Conservation (phyloP, 23 red algal species). For the Gracilaria vermiculophylla region DNA sequence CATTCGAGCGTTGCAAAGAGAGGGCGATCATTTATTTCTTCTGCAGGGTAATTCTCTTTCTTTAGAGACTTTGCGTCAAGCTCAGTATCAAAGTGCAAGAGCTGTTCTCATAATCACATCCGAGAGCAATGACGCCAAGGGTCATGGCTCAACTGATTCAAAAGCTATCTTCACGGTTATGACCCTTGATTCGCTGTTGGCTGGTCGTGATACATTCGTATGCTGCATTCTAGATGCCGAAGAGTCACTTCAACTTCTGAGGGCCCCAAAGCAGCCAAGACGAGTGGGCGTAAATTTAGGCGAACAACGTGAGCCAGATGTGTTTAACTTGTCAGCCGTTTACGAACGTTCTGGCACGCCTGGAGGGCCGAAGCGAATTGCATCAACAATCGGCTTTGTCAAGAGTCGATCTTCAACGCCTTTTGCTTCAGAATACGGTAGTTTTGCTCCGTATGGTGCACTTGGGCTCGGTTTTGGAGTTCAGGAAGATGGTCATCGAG, state of each 20-base stretch:
- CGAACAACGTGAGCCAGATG: slow-evolving; percentile 47
- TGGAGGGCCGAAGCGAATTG: slow-evolving; percentile 7
- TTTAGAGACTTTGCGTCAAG: slow-evolving; percentile 69
- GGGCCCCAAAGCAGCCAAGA: slow-evolving; percentile 48
- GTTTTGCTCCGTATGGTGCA: slow-evolving; percentile 21
- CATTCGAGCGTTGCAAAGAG: slow-evolving; percentile 26
- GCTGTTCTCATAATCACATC: slow-evolving; percentile 72
- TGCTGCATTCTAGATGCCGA: slow-evolving; percentile 79
- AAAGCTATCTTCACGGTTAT: slow-evolving; percentile 82
- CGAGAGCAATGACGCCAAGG: slow-evolving; percentile 37
- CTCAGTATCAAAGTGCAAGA: slow-evolving; percentile 73
- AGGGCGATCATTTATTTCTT: slow-evolving; percentile 52
- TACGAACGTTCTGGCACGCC: slow-evolving; percentile 20
- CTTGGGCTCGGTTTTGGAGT: slow-evolving; percentile 7
- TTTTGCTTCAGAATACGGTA: slow-evolving; percentile 6
- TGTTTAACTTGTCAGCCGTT: slow-evolving; percentile 3
- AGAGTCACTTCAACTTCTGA: slow-evolving; percentile 65
- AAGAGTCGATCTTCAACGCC: slow-evolving; percentile 27
- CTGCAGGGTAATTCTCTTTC: slow-evolving; percentile 63
- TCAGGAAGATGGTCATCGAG: background rate
- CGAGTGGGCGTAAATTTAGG: slow-evolving; percentile 47
- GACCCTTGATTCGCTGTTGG: slow-evolving; percentile 77
- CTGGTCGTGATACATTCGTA: slow-evolving; percentile 66
- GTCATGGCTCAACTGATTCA: slow-evolving; percentile 61
- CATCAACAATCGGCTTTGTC: slow-evolving; percentile 22